Base-by-base conservation (phyloP, 2,329 filamentous ascomycete species). In the Ceratocystis colombiana region DNA sequence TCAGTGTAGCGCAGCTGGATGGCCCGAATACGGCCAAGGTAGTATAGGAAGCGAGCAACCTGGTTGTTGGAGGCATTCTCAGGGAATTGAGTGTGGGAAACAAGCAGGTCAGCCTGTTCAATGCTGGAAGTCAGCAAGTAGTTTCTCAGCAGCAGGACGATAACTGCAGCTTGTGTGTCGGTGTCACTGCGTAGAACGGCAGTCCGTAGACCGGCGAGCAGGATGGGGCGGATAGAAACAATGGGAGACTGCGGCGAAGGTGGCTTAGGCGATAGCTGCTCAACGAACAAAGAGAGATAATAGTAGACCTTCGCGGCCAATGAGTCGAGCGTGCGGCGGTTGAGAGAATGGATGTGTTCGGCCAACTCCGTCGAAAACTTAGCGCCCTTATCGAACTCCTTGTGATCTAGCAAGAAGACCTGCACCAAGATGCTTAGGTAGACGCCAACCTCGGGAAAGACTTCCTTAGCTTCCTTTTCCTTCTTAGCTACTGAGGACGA, bases 1-100 rank as follows among this genome's bases (percentile, higher is more conserved):
- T 96, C 93, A 7, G 94, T 96, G 79, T 99, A 99, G 71, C 89
- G 88, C 70, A 99, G 83, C 79, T 99, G 94, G 72, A 97, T 96
- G 65, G 94, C 91, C 69, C 94, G 88, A 77, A 97, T 96, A 71
- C 93, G 90, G 68, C 94, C 94, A 12, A 99, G 84, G 76, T 99
- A 99, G 82, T 96, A 99, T 67, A 97, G 82, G 79, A 96, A 99
- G 69, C 94, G 87, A 69, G 94, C 95, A 70, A 99, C 92, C 79
- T 99, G 94, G 76, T 96, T 99, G 79, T 96, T 99, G 70, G 92
- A 90, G 3, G 94, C 94, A 72, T 90, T 90, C 69, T 92, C 84
- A 5, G 94, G 94, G 76, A 99, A 97, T 74, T 94, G 88, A 37
- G 94, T 96, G 78, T 99, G 94, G 41, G 90, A 93, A 69, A 99